phyloP scores from a whole-genome alignment of 371 early-diverging fungal species.

The Haplosporangium sp. region DNA sequence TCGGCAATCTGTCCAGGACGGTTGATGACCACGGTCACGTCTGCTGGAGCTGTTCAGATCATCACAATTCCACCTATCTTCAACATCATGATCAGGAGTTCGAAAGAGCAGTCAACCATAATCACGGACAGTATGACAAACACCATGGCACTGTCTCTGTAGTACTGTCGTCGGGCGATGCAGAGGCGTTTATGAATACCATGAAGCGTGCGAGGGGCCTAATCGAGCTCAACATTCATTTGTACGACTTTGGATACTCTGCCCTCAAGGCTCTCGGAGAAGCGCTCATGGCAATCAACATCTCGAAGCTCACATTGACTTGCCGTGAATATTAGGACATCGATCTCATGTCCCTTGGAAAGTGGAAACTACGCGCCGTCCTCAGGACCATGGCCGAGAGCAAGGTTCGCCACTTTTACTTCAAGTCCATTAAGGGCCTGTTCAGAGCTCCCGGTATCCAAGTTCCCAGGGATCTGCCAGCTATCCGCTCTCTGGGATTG shows the following conservation, averaged over 20 bases:
- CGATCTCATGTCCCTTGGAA: conserved; percentile 18
- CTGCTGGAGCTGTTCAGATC: conserved; percentile 51
- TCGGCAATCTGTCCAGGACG: conserved; percentile 48
- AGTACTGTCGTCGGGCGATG: conserved; percentile 20
- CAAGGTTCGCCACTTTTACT: conserved; percentile 36
- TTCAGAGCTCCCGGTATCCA: conserved; percentile 22
- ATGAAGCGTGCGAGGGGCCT: conserved; percentile 42
- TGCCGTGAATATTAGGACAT: conserved; percentile 33
- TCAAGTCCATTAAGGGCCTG: conserved; percentile 42
- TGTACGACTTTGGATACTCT: conserved; percentile 30
- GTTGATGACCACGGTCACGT: conserved; percentile 41
- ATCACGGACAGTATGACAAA: conserved; percentile 35
- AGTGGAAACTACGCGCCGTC: conserved; percentile 29
- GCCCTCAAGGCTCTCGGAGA: conserved; percentile 28
- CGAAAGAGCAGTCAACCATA: conserved; percentile 22
- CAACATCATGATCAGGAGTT: conserved; percentile 38
- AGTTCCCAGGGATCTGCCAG: conserved; percentile 23
- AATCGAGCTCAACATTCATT: conserved; percentile 38
- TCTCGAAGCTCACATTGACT: conserved; percentile 39
- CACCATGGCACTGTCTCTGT: conserved; percentile 37
- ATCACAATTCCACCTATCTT: conserved; percentile 44
- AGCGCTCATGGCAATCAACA: conserved; percentile 28
- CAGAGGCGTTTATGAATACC: conserved; percentile 25
- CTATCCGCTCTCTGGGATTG: conserved; percentile 40
- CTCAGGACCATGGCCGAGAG: conserved; percentile 34